Base-by-base conservation (phyloP, 495 filamentous ascomycete species). In the Penicillium antarcticum region DNA sequence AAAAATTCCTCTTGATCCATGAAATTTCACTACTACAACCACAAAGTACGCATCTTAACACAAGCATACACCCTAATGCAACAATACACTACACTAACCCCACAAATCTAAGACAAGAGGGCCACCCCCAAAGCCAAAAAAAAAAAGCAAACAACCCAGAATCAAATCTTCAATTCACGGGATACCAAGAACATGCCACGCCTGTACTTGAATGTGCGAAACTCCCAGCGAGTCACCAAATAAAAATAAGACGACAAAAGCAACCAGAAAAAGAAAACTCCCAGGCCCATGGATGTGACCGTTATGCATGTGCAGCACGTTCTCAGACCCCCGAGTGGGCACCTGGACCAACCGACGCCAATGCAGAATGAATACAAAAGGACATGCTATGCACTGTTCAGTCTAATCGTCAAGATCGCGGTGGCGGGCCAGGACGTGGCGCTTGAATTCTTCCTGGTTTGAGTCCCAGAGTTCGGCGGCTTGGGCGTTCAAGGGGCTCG, bases 401-500 rank as follows among this genome's bases (percentile, higher is more conserved):
- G 49, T 82, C 46, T 68, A 74, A 48, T 85, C 82, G 39, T 81
- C 78, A 35, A 83, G 60, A 55, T 86, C 82, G 37, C 77, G 77
- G 61, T 87, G 84, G 46, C 84, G 68, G 3, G 79, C 79, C 12
- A 87, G 72, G n/a, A 87, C 84, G 37, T 80, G 73, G 47, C 81
- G 81, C 80, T 95, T 90, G 79, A 90, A 99, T 59, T 95, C 89
- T 38, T 80, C 80, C 34, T 87, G 81, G 68, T 97, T 80, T 51
- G 86, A 88, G 60, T 97, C 94, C 95, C 95, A 97, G 23, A 97
- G 77, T 65, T 96, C 89, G 13, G 94, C 94, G 18, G 94, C 94
- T 70, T 97, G 91, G 54, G 90, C 94, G 63, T 99, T 99, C 49
- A 99, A 75, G 1, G 94, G 94, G 57, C 89, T 95, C 52, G 94